Evolutionary conservation across 441 rosid genomes (phyloP).

Genomic region (Erysimum cheiri): DNA sequence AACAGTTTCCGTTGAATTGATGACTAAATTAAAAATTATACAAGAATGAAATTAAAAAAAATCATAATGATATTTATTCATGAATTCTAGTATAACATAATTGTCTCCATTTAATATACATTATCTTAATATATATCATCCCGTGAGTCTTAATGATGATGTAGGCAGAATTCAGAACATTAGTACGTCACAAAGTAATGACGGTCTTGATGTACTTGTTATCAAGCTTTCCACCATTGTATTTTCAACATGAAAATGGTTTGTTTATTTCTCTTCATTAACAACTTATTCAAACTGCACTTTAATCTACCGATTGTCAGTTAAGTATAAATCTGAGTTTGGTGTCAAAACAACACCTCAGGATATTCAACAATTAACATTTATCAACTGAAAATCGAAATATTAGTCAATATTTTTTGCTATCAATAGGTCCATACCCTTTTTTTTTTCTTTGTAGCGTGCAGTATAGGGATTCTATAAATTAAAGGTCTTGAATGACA

Average conservation of each 20-base stretch:
- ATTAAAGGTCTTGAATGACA: neutral
- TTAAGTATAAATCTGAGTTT: neutral
- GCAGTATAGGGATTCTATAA: neutral
- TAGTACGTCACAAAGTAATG: constrained; percentile 24
- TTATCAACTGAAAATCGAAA: neutral
- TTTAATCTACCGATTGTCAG: neutral
- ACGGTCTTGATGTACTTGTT: neutral
- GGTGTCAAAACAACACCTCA: neutral
- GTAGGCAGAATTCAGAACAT: constrained; percentile 24
- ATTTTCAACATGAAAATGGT: neutral
- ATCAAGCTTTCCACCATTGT: neutral
- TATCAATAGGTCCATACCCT: neutral
- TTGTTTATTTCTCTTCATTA: neutral
- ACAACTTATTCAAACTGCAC: neutral
- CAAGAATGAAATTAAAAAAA: neutral
- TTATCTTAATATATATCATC: neutral
- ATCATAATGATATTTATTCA: neutral
- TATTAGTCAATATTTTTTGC: neutral
- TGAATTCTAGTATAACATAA: neutral
- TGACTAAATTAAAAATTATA: neutral
- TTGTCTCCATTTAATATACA: neutral
- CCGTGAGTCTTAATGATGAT: constrained; percentile 5
- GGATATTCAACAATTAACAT: neutral
- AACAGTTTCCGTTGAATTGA: neutral
- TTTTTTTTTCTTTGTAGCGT: constrained; percentile 3